Evolutionary conservation across 768 basidiomycete species (phyloP), one percentile per base, ranked within the genome.

Genomic region (Mycena sanguinolenta): DNA sequence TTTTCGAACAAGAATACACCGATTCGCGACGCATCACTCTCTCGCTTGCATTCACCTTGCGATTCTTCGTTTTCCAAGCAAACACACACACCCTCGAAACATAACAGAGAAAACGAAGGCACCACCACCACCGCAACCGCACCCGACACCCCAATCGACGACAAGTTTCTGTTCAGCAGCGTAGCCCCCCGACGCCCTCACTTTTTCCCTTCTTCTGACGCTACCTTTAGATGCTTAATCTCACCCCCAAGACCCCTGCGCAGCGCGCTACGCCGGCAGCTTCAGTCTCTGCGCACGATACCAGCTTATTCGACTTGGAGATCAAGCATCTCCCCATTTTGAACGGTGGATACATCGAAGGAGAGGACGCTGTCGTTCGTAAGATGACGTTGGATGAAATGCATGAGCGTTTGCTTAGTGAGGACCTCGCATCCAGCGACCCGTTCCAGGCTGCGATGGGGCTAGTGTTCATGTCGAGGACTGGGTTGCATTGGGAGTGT

Each of bases 361-460:
- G 27, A 30, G 14, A 23, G 36, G 38, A 27, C 27, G 28, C 13
- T n/a, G 49, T 12, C 27, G 42, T 46, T 59, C 28, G 49, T 2
- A 49, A 55, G 69, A 73, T 58, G 75, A 74, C 25, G 63, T 71
- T 39, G 77, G 78, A 36, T 23, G 73, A 70, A 30, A 64, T 84
- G 46, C 71, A 80, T 53, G 75, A 77, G 28, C 76, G 76, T 27
- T 72, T 85, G 65, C 73, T 84, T 10, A 79, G 83, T 65, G 79
- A 81, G 38, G 75, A 73, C 14, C 73, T 86, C 46, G 78, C 75
- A 6, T 67, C 64, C 38, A 75, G 75, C 25, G 83, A 84, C 64
- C 83, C 85, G 25, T 86, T 87, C 69, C 81, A 82, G 65, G 85
- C 83, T n/a, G 82, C 86, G 12, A 86, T 87, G 84, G 84, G 84